Base-by-base conservation (phyloP, 441 rosid genomes). In the Brassica balearica region DNA sequence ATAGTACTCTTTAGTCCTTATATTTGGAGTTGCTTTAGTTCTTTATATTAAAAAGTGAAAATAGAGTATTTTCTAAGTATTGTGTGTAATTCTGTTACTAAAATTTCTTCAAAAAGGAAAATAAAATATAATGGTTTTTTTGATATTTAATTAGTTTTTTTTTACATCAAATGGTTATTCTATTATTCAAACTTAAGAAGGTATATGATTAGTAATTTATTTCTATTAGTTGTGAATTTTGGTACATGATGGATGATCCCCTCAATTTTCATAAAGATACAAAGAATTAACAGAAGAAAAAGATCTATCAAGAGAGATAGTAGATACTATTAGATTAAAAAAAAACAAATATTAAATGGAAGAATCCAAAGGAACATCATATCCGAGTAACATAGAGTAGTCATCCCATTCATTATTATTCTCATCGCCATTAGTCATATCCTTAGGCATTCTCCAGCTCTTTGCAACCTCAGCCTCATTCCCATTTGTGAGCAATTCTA, bases 401-500 rank as follows among this genome's bases (percentile, higher is more conserved):
- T 91, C 96, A 83, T 95, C 93, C 77, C 90, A 74, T 46, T 88
- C 93, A 74, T 89, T 87, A 20, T 66, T 56, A 66, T 61, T 69
- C 10, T 23, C 61, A 58, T 65, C 51, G 15, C 17, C 62, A 46
- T 58, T 64, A 17, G 86, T 85, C 8, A 86, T 77, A 64, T 85
- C 85, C 82, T 84, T 87, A n/a, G 92, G 97, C 83, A 87, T 83
- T 64, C 93, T 88, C 95, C 94, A 90, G 81, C 86, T 88, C 73
- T 81, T 84, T 61, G 82, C 87, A 73, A 81, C 77, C 72, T 90
- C 87, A 32, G 88, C 85, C 80, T 89, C 93, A 8, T 77, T 81
- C 29, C 89, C 95, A 73, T 75, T 77, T n/a, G 84, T 88, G 36
- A 95, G 88, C 78, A 95, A 87, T 86, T 95, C 92, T 64, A 94